A percentile compares a stretch with the other conserved stretches of the same genome.
phyloP scores from a whole-genome alignment of 176 grass and related monocot species.

The Oryza punctata region DNA sequence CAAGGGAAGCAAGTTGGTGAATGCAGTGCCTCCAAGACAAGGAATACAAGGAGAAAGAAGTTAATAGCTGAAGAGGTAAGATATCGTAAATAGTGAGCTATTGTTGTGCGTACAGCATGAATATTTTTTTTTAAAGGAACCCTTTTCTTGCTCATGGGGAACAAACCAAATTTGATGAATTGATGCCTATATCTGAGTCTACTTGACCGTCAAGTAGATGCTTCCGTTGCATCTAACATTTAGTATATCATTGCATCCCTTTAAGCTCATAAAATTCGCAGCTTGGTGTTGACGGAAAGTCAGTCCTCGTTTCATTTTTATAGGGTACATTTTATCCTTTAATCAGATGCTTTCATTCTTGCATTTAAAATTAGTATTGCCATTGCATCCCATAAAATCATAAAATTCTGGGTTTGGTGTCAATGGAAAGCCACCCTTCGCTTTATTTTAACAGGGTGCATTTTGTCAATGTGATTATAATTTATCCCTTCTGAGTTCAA shows the following conservation, averaged over 20 bases:
- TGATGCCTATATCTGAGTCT: background rate
- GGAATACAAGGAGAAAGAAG: conserved; percentile 42
- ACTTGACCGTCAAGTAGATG: conserved; percentile 2
- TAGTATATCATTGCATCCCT: background rate
- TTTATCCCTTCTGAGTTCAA: conserved; percentile 22
- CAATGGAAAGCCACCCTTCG: background rate
- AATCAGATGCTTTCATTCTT: conserved; percentile 12
- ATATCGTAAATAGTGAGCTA: background rate
- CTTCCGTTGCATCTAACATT: conserved; percentile 6
- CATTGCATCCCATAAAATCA: background rate
- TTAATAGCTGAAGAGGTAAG: conserved; percentile 39
- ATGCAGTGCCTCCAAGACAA: conserved; percentile 24
- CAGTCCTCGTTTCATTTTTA: background rate
- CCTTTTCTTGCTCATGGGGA: background rate
- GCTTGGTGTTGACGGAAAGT: conserved; percentile 11
- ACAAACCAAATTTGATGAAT: background rate
- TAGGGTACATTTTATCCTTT: conserved; percentile 24
- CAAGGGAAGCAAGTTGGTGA: conserved; percentile 33
- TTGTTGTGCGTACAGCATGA: background rate
- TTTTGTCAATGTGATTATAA: conserved; percentile 6
- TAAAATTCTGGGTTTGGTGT: conserved; percentile 21
- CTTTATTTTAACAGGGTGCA: conserved; percentile 4
- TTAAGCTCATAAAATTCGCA: conserved; percentile 22
- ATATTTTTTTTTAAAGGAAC: background rate
- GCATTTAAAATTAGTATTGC: background rate